Base-by-base conservation (phyloP, 331 rosid genomes). In the Prunus yedoensis region DNA sequence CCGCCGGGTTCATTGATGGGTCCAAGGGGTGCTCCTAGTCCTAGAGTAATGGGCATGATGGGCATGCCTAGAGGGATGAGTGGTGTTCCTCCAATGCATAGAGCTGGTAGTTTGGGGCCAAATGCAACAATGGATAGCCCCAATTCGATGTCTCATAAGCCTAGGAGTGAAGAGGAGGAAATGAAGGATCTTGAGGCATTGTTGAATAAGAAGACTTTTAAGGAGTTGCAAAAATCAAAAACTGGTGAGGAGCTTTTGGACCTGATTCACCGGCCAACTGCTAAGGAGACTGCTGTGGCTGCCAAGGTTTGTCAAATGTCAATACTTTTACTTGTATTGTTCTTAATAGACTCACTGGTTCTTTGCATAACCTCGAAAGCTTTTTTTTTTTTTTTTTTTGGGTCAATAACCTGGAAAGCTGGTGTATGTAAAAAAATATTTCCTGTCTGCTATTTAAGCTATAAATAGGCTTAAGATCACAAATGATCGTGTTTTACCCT, bases 161-260 rank as follows among this genome's bases (percentile, higher is more conserved):
- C 77, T 5, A 88, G 79, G 79, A 84, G 90, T 43, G 85, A 89
- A 41, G 99, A 92, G 71, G 99, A 95, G 56, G 99, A 92, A 35
- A 50, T 89, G 90, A 94, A 92, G 87, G 96, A 92, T 77, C 87
- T 92, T 35, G 97, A 90, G 85, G 99, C 93, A 12, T 77, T 95
- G 88, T 60, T 92, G 87, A 95, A 79, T 77, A 92, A 95, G 93
- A 95, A 95, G 84, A 88, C 97, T 13, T 92, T 78, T 67, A 81
- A 73, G 85, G 97, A 95, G 86, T 9, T 83, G 89, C 96, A 95
- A 79, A 87, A 92, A 85, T 90, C 94, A 54, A 95, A 89, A 84
- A 89, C 96, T 12, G 96, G 97, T 2, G 96, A 95, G 88, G 99
- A 92, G 93, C 92, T 95, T 72, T 80, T 89, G 91, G 92, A 95